Evolutionary conservation across 179 eudicot genomes (phyloP).

Genomic region (Corrigiola litoralis): DNA sequence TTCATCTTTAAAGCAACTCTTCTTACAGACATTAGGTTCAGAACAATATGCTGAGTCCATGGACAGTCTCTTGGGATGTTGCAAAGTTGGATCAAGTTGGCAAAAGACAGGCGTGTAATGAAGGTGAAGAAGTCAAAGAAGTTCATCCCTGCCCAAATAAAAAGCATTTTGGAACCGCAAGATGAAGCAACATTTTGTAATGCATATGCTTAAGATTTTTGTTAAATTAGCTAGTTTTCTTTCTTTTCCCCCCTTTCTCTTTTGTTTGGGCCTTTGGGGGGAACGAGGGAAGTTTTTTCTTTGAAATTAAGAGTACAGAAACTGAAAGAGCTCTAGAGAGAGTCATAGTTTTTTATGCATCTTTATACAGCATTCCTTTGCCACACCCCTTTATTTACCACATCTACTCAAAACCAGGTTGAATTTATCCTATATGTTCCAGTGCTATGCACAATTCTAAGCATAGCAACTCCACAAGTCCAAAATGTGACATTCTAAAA

Average conservation of each 20-base stretch:
- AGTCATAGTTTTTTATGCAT: not conserved
- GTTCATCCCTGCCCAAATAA: slow-evolving; percentile 66
- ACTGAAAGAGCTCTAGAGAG: not conserved
- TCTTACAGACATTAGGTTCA: slow-evolving; percentile 48
- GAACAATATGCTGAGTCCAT: slow-evolving; percentile 32
- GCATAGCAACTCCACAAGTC: too few relatives aligned
- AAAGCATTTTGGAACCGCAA: not conserved
- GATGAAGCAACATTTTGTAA: not conserved
- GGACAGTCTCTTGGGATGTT: slow-evolving; percentile 26
- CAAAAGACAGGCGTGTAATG: slow-evolving; percentile 55
- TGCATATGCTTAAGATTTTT: not conserved
- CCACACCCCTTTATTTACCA: too few relatives aligned
- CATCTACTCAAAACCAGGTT: too few relatives aligned
- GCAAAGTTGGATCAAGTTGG: slow-evolving; percentile 57
- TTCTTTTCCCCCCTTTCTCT: too few relatives aligned
- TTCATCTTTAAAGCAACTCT: slow-evolving; percentile 49
- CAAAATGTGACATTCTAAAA: not conserved
- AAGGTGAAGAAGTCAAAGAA: slow-evolving; percentile 81
- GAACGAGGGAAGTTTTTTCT: too few relatives aligned
- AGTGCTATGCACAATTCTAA: too few relatives aligned
- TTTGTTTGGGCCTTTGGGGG: too few relatives aligned
- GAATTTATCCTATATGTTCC: too few relatives aligned
- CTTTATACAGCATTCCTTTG: too few relatives aligned
- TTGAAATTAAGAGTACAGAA: not conserved
- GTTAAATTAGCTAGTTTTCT: not conserved